Conservation (phyloP, 495 filamentous ascomycete species). For the Xylaria grammica region DNA sequence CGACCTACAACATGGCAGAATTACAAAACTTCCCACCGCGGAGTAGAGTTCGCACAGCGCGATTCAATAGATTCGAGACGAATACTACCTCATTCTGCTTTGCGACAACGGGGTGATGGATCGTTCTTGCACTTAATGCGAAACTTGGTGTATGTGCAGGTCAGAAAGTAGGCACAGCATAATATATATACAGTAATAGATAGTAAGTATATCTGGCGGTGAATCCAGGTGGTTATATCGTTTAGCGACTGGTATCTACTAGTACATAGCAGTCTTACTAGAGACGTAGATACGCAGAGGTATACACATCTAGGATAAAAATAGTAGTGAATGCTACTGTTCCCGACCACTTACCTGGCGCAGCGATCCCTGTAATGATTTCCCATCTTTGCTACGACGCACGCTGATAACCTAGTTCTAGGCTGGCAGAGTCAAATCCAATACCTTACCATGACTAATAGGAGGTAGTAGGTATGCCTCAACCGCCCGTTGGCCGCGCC, state of each 20-base stretch:
- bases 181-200: too few species aligned
- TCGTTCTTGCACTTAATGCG: background rate
- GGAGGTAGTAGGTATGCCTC: constrained; percentile 1
- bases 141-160: constrained; percentile 1
- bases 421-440: background rate
- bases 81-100: constrained; percentile 19
- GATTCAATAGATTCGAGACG: constrained; percentile 1
- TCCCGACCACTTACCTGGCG: too few species aligned
- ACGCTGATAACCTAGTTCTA: background rate
- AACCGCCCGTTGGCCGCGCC: background rate
- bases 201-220: too few species aligned
- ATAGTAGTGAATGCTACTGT: too few species aligned
- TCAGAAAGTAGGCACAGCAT: background rate
- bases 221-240: too few species aligned
- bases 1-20: constrained; percentile 9
- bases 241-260: too few species aligned
- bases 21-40: constrained; percentile 2
- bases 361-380: too few species aligned
- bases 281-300: too few species aligned
- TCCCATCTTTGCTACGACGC: background rate
- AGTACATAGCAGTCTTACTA: too few species aligned
- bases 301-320: too few species aligned
- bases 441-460: background rate
- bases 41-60: constrained; percentile 11
- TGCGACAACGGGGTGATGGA: background rate